Base-by-base conservation (phyloP, 1,139 yeast genomes). In the Candida dubliniensis region DNA sequence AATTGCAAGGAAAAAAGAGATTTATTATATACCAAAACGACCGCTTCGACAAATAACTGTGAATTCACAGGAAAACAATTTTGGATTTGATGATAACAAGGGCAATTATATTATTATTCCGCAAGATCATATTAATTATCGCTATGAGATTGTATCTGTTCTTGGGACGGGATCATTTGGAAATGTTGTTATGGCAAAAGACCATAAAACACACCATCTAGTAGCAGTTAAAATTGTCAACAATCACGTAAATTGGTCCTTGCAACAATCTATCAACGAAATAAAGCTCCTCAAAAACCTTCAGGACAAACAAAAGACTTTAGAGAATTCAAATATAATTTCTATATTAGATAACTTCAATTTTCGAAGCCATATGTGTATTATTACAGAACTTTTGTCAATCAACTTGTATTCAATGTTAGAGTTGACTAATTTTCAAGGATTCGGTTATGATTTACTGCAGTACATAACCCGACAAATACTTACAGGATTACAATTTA, bases 141-240 rank as follows among this genome's bases (percentile, higher is more conserved):
- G 95, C 34, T 89, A 84, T 57, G 83, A 87, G 51, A 79, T 87
- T 7, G 48, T 76, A 27, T 63, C 71, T 2, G 66, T 72, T 3
- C 67, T 89, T 13, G 96, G 96, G 0, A 82, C 77, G 46, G 96
- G 96, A 3, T 82, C 93, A 29, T 89, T 89, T 69, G 96, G 96
- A 0, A 82, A 82, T 47, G 96, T 89, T 2, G 67, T 87, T 8
- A 72, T 78, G 46, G 85, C 93, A 50, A 62, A 66, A 26, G 96
- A 89, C 61, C 88, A 86, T 59, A 83, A 38, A 30, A 66, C 67
- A 18, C 72, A 75, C 1, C 64, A 68, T 30, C 50, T 73, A 10
- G 87, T 84, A 13, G 96, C 96, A 0, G 71, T 89, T 24, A 89
- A 89, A 58, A 78, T 89, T 45, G 82, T 89, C 48, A 83, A 86